Percentiles rank a stretch among this genome's conserved stretches.
These are phyloP conservation scores for Metschnikowia peoriensis DNA, from an alignment of 805 yeast genomes.

Conservation along the genomic window DNA sequence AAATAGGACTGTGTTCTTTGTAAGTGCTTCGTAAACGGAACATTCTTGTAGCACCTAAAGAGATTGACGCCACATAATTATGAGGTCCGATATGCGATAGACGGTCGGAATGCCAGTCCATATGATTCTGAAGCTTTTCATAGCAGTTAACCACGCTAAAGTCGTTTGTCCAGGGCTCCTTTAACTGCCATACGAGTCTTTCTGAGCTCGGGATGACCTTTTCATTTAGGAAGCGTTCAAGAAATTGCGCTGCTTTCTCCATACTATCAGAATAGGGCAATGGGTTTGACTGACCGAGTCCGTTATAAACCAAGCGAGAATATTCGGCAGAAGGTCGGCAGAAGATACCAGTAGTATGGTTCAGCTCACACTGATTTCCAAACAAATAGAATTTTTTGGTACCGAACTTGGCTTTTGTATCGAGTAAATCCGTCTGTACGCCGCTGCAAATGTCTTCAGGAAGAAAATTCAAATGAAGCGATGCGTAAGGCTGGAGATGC, in stretches of 20 bases:
- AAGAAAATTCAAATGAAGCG: slow-evolving; percentile 50
- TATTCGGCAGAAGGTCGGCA: slow-evolving; percentile 18
- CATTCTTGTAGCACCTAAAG: slow-evolving; percentile 68
- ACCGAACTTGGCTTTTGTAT: slow-evolving; percentile 39
- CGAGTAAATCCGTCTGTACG: slow-evolving; percentile 42
- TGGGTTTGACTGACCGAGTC: slow-evolving; percentile 26
- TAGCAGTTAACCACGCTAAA: slow-evolving; percentile 58
- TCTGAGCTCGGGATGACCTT: slow-evolving; percentile 31
- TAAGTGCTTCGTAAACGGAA: slow-evolving; percentile 55
- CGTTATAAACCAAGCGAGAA: slow-evolving; percentile 41
- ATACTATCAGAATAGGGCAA: slow-evolving; percentile 40
- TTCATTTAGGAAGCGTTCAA: slow-evolving; percentile 37
- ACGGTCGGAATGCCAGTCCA: slow-evolving; percentile 79
- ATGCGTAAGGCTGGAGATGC: slow-evolving; percentile 47
- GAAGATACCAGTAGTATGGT: slow-evolving; percentile 43
- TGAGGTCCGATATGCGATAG: slow-evolving; percentile 72
- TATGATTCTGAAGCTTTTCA: slow-evolving; percentile 45
- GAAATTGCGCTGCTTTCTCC: slow-evolving; percentile 37
- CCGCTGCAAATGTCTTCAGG: slow-evolving; percentile 49
- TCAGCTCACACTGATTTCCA: slow-evolving; percentile 58
- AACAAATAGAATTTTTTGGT: slow-evolving; percentile 56
- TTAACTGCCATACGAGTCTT: slow-evolving; percentile 37
- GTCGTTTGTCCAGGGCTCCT: slow-evolving; percentile 49
- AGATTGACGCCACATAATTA: slow-evolving; percentile 62
- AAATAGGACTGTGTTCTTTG: slow-evolving; percentile 29